Percentiles rank a stretch among this genome's conserved stretches.
Conservation (phyloP, 2,329 filamentous ascomycete genomes). For the Drechslerella coelobrocha region DNA sequence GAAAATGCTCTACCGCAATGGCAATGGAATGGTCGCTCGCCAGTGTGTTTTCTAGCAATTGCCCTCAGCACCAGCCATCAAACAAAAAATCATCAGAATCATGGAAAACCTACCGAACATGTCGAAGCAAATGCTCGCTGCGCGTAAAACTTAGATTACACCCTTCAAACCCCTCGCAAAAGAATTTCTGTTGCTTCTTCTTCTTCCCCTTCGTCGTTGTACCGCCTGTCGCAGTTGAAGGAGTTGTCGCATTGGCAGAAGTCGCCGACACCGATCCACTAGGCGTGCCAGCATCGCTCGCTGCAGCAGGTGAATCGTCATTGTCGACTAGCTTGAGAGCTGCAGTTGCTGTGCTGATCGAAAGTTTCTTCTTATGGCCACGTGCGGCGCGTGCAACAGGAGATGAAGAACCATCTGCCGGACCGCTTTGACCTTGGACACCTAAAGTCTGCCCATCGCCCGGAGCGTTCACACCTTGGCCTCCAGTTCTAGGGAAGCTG, state of each 20-base stretch:
- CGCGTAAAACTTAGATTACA: conserved; percentile 94
- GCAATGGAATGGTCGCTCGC: conserved; percentile 94
- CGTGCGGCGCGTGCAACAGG: conserved; percentile 28
- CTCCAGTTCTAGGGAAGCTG: conserved; percentile 28
- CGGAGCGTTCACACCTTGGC: conserved; percentile 18
- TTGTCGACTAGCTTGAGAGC: conserved; percentile 48
- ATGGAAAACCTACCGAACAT: conserved; percentile 75
- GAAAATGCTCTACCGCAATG: conserved; percentile 94
- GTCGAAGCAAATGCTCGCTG: conserved; percentile 91
- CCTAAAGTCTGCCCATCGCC: conserved; percentile 31
- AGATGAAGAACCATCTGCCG: conserved; percentile 17
- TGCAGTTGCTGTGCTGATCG: conserved; percentile 50
- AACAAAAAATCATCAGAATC: conserved; percentile 20
- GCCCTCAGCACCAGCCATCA: conserved; percentile 30
- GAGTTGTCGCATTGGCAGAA: conserved; percentile 31
- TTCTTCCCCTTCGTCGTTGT: conserved; percentile 73
- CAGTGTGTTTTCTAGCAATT: conserved; percentile 82
- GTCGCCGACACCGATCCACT: conserved; percentile 33
- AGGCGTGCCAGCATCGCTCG: conserved; percentile 42
- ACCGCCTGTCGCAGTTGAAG: conserved; percentile 15
- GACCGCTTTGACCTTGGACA: conserved; percentile 14
- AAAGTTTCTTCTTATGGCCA: conserved; percentile 50
- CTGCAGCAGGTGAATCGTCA: conserved; percentile 37
- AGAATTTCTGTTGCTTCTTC: conserved; percentile 95
- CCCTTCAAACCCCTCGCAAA: conserved; percentile 91